These are phyloP conservation scores for Abrus pulchellus DNA, from an alignment of 306 rosid species.

Conservation along the genomic window DNA sequence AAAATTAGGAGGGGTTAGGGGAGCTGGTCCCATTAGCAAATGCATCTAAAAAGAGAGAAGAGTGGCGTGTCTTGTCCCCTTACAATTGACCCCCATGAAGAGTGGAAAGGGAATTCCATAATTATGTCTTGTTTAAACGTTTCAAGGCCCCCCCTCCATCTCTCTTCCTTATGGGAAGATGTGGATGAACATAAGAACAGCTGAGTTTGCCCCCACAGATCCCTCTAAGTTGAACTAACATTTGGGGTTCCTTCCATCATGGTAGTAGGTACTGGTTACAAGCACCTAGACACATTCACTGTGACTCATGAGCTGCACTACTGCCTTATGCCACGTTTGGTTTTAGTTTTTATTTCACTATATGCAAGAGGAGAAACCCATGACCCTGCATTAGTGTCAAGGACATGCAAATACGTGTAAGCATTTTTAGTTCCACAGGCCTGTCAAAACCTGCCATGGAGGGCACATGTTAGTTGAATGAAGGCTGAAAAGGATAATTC, in stretches of 20 bases:
- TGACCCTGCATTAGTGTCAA: slow-evolving; percentile 24
- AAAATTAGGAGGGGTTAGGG: slow-evolving; percentile 53
- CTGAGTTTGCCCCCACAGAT: slow-evolving; percentile 67
- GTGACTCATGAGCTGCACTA: slow-evolving; percentile 51
- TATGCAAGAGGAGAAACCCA: not conserved
- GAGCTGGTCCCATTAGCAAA: slow-evolving; percentile 71
- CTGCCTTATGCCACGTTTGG: slow-evolving; percentile 46
- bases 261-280: slow-evolving; percentile 59
- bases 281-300: slow-evolving; percentile 61
- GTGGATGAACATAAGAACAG: slow-evolving; percentile 68
- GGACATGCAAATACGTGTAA: slow-evolving; percentile 32
- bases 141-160: slow-evolving; percentile 52
- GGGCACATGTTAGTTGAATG: slow-evolving; percentile 33
- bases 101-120: slow-evolving; percentile 67
- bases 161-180: slow-evolving; percentile 50
- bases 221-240: slow-evolving; percentile 52
- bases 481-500: slow-evolving; percentile 28
- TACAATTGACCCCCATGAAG: slow-evolving; percentile 70
- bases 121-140: slow-evolving; percentile 69
- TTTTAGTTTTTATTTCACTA: slow-evolving; percentile 12
- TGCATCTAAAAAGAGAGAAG: slow-evolving; percentile 74
- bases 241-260: slow-evolving; percentile 47
- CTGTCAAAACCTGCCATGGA: not conserved
- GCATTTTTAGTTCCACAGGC: slow-evolving; percentile 12
- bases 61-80: slow-evolving; percentile 75